Conservation (phyloP, 352 stramenopile genomes). For the Blastocystis hominis region DNA sequence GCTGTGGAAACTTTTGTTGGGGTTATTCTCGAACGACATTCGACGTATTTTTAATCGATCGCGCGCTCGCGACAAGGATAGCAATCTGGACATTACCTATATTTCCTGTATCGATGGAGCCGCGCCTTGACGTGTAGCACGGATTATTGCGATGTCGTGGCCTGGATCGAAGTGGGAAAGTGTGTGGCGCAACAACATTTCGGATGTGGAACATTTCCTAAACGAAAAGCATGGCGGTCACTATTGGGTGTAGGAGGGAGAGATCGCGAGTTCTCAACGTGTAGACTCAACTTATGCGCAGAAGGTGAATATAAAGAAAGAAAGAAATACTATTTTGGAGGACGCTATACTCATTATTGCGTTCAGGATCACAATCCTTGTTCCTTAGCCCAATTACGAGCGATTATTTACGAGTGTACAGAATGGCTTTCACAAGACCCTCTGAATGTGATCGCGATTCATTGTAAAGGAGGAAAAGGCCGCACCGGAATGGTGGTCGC, state of each 20-base stretch:
- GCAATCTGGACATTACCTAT: constrained; percentile 57
- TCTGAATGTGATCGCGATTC: constrained; percentile 43
- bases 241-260: constrained; percentile 44
- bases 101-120: not conserved
- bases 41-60: constrained; percentile 39
- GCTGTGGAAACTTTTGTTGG: not conserved
- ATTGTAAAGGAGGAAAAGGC: constrained; percentile 59
- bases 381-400: constrained; percentile 19
- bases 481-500: constrained; percentile 57
- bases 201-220: constrained; percentile 57
- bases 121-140: not conserved
- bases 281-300: constrained; percentile 55
- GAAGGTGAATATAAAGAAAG: constrained; percentile 46
- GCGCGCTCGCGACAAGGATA: constrained; percentile 38
- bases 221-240: constrained; percentile 29
- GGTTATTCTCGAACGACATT: constrained; percentile 52
- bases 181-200: constrained; percentile 52
- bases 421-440: constrained; percentile 47
- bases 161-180: constrained; percentile 8
- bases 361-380: constrained; percentile 54
- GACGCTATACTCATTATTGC: constrained; percentile 40
- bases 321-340: constrained; percentile 1
- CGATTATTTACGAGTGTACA: constrained; percentile 12
- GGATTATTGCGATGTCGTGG: constrained; percentile 57
- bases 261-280: not conserved